Conservation (phyloP, 1,284 basidiomycete genomes). For the Heterobasidion annosum region DNA sequence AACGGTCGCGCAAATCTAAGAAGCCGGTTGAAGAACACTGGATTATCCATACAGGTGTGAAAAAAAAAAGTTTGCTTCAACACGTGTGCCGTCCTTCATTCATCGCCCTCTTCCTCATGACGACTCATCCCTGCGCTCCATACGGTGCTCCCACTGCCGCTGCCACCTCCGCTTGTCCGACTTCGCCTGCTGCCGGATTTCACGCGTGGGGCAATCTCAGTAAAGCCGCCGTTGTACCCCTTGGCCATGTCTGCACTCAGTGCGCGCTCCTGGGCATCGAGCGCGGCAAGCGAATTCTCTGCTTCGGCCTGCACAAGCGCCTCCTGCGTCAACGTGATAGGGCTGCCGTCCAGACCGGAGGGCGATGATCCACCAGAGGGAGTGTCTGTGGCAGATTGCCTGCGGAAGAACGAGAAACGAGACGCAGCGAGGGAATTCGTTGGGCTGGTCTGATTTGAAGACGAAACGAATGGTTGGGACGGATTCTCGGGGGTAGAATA, state of each 20-base stretch:
- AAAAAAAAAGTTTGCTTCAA: neutral
- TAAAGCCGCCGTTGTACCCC: slow-evolving; percentile 65
- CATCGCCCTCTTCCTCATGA: slow-evolving; percentile 31
- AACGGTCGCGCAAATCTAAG: neutral
- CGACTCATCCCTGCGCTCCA: slow-evolving; percentile 77
- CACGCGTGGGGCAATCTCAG: slow-evolving; percentile 50
- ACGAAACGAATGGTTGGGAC: slow-evolving; percentile 22
- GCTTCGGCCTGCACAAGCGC: slow-evolving; percentile 71
- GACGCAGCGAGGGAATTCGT: slow-evolving; percentile 17
- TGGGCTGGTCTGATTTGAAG: slow-evolving; percentile 20
- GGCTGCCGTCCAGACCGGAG: slow-evolving; percentile 26
- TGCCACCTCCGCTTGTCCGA: slow-evolving; percentile 43
- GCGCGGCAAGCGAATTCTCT: slow-evolving; percentile 57
- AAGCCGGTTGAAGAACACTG: neutral
- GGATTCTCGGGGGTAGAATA: slow-evolving; percentile 24
- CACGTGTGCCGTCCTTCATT: neutral
- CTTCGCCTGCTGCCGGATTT: slow-evolving; percentile 43
- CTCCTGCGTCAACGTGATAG: slow-evolving; percentile 55
- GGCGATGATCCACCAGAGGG: slow-evolving; percentile 30
- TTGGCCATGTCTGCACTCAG: slow-evolving; percentile 70
- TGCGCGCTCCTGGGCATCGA: slow-evolving; percentile 67
- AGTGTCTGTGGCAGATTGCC: slow-evolving; percentile 22
- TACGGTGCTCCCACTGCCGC: slow-evolving; percentile 68
- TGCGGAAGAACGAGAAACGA: slow-evolving; percentile 70
- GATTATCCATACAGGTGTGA: neutral